These are phyloP conservation scores for Vicia villosa DNA, from an alignment of 306 rosid species.

Conservation along the genomic window DNA sequence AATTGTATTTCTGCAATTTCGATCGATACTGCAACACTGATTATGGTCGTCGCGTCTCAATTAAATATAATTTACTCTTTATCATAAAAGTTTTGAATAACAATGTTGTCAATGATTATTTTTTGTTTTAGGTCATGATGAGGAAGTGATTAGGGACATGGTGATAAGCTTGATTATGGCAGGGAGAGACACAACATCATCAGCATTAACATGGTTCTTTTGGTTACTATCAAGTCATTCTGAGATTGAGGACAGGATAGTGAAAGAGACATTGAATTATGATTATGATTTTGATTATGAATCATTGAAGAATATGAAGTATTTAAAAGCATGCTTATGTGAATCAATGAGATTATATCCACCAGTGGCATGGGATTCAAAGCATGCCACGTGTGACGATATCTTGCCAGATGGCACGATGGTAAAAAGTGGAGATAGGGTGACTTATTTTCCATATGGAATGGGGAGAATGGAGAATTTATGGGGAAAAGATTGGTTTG, in stretches of 20 bases:
- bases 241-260: conserved; percentile 39
- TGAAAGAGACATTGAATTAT: conserved; percentile 47
- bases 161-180: conserved; percentile 86
- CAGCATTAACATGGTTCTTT: conserved; percentile 93
- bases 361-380: conserved; percentile 93
- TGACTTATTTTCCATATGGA: conserved; percentile 87
- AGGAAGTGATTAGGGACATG: conserved; percentile 72
- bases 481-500: conserved; percentile 79
- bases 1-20: neutral
- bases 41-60: too few relatives aligned
- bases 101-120: too few relatives aligned
- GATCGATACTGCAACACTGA: too few relatives aligned
- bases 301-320: conserved; percentile 50
- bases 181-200: conserved; percentile 90
- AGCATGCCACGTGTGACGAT: conserved; percentile 70
- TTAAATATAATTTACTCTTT: too few relatives aligned
- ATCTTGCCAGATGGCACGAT: conserved; percentile 68
- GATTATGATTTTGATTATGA: conserved; percentile 41
- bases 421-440: conserved; percentile 71
- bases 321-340: conserved; percentile 70
- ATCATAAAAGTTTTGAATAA: too few relatives aligned
- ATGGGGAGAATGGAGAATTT: conserved; percentile 88
- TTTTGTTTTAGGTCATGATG: conserved; percentile 51
- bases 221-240: conserved; percentile 65
- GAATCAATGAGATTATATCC: conserved; percentile 92